Conservation (phyloP, 176 grass and related monocot species). For the Puya raimondii region DNA sequence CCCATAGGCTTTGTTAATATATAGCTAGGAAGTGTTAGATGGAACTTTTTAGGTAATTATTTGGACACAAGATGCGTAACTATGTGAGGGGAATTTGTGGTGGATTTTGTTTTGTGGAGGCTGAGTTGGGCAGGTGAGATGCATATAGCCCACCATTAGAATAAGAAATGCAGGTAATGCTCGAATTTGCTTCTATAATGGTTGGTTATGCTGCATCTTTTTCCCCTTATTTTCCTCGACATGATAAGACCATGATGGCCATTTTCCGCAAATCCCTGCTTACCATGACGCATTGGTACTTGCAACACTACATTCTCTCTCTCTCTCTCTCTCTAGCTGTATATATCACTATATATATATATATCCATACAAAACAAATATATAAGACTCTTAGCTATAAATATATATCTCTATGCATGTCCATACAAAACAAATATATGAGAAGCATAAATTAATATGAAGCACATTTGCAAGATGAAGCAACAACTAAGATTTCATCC, state of each 20-base stretch:
- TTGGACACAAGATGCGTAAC: slow-evolving; percentile 6
- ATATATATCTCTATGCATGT: too few species aligned
- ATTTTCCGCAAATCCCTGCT: slow-evolving; percentile 24
- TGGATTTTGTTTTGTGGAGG: neutral
- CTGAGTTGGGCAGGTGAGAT: slow-evolving; percentile 32
- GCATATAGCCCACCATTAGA: slow-evolving; percentile 16
- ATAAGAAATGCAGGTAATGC: slow-evolving; percentile 21
- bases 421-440: too few species aligned
- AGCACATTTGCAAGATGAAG: too few species aligned
- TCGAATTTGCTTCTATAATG: slow-evolving; percentile 41
- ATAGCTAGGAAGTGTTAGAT: neutral
- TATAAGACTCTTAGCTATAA: too few species aligned
- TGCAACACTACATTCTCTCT: neutral
- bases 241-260: slow-evolving; percentile 30
- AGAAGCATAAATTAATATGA: too few species aligned
- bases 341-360: neutral
- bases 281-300: slow-evolving; percentile 16
- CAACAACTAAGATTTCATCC: too few species aligned
- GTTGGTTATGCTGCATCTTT: slow-evolving; percentile 23
- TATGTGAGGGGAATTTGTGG: neutral
- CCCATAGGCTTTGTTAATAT: neutral
- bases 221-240: slow-evolving; percentile 51
- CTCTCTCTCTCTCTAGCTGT: neutral
- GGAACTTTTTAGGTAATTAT: neutral
- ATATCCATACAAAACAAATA: too few species aligned